Base-by-base conservation (phyloP, 1,284 basidiomycete species). In the Rhizopogon hawkerae region DNA sequence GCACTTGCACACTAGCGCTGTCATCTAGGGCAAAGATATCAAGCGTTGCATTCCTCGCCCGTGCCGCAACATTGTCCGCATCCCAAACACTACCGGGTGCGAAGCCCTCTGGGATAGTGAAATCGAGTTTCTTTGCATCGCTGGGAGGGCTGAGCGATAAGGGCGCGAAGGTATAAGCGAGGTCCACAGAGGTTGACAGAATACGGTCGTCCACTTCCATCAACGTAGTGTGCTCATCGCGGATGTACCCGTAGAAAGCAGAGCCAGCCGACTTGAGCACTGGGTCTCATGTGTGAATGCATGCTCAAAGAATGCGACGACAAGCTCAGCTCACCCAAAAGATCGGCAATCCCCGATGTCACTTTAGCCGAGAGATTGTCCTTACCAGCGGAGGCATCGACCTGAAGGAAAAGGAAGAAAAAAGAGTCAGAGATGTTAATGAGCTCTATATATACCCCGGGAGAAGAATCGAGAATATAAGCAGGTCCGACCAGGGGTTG, bases 261-360 rank as follows among this genome's bases (percentile, higher is more conserved):
- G 90, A 92, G 3, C 91, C 94, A 10, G 85, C 83, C 36, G 88
- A 85, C 71, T 98, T 97, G 60, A 96, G 79, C 9, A 97, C 92
- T 90, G 55, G 3, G 39, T 21, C 21, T 21, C 21, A 23, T 26
- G 10, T 8, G 23, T 47, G 6, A 46, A 31, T 18, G 7, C 5
- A 18, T n/a, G 24, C n/a, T 18, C 21, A 38, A 5, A 11, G 21
- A 46, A 23, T 21, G 11, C 14, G 31, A 33, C 11, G 37, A 42
- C 10, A 33, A 26, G 5, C 31, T 21, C 21, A 8, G 68, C 77
- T 39, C 57, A 89, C 87, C 84, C 11, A 94, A 74, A 14, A 96
- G 73, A 64, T 92, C 92, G 41, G 75, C 71, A 38, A 94, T 66
- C 0, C 92, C 91, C 5, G 79, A 73, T 0, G 76, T 78, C 18